Evolutionary conservation across 2,329 filamentous ascomycete species (phyloP).

Genomic region (Diaporthe caulivora): DNA sequence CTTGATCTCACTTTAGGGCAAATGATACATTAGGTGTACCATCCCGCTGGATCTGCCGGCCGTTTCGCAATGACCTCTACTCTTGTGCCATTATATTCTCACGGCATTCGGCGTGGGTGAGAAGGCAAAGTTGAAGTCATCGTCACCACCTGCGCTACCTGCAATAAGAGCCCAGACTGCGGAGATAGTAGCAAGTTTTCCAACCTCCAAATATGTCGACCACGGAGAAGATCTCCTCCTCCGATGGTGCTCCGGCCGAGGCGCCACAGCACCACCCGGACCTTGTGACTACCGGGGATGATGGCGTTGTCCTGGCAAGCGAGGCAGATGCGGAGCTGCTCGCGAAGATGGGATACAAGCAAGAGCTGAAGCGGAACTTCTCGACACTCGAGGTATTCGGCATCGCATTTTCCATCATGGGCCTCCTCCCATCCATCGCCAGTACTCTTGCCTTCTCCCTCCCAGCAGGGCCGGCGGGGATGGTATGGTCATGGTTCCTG

Average conservation of each 20-base stretch:
- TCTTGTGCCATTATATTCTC: not conserved
- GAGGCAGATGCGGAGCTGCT: conserved; percentile 39
- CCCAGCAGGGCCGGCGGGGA: conserved; percentile 69
- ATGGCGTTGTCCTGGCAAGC: conserved; percentile 44
- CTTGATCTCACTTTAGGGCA: not conserved
- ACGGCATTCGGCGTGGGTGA: not conserved
- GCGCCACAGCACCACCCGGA: conserved; percentile 38
- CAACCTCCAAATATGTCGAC: conserved; percentile 29
- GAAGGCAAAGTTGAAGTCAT: not conserved
- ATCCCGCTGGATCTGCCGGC: conserved; percentile 17
- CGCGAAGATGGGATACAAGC: conserved; percentile 54
- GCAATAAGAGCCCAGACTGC: not conserved
- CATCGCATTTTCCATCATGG: conserved; percentile 72
- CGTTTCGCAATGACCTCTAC: not conserved
- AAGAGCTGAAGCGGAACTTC: conserved; percentile 72
- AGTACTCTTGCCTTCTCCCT: conserved; percentile 70
- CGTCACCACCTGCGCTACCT: not conserved
- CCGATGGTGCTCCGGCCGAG: conserved; percentile 39
- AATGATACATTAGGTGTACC: conserved; percentile 18
- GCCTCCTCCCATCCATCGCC: conserved; percentile 70
- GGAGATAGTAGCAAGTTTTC: not conserved
- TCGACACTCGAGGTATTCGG: conserved; percentile 73
- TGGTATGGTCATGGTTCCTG: conserved; percentile 74
- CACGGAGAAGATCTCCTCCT: conserved; percentile 19
- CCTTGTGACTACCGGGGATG: conserved; percentile 36